phyloP scores from a whole-genome alignment of 768 basidiomycete genomes.

The Ramaria sp. region DNA sequence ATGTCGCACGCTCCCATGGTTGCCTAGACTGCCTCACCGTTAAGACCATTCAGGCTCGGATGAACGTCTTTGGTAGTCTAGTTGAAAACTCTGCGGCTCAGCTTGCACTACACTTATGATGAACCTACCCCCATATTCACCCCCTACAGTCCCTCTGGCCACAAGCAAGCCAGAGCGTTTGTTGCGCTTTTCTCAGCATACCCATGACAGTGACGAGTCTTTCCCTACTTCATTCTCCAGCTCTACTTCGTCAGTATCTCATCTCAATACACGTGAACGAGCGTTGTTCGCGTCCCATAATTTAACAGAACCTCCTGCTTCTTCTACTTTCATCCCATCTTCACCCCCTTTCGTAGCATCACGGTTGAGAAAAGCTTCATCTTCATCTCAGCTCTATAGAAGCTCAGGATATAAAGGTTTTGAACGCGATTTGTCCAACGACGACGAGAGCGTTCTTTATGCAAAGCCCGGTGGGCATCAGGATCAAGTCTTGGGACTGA shows the following conservation, averaged over 20 bases:
- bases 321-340: neutral
- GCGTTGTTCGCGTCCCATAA: too few species aligned
- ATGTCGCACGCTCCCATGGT: too few species aligned
- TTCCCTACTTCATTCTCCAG: neutral
- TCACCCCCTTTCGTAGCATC: neutral
- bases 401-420: neutral
- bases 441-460: neutral
- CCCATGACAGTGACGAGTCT: neutral
- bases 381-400: neutral
- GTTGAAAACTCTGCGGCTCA: neutral
- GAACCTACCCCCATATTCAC: neutral
- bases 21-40: too few species aligned
- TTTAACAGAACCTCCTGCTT: neutral
- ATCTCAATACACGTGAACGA: neutral
- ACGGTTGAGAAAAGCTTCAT: neutral
- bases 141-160: neutral
- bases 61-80: neutral
- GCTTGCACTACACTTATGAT: neutral
- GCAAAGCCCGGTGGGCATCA: neutral
- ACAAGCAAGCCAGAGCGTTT: neutral
- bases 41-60: neutral
- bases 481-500: neutral
- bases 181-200: neutral
- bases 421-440: neutral
- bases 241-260: neutral